A percentile compares a stretch with the other conserved stretches of the same genome.
Conservation (phyloP, 73 alveolate genomes). For the Paramecium primaurelia region DNA sequence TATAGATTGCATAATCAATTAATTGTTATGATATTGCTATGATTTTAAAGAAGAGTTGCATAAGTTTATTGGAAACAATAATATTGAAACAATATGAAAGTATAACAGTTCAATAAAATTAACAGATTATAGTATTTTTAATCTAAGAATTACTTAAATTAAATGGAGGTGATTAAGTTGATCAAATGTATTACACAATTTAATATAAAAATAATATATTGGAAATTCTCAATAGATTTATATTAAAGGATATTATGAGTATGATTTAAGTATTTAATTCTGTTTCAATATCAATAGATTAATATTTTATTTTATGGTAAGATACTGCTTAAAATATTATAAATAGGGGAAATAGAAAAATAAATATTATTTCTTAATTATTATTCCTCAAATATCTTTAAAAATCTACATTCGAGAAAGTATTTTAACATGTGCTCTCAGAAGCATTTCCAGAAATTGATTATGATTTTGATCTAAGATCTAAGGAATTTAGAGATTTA, state of each 20-base stretch:
- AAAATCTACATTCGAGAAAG: neutral
- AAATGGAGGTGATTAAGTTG: neutral
- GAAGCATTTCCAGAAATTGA: neutral
- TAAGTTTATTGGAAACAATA: slow-evolving; percentile 19
- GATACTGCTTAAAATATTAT: neutral
- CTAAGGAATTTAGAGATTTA: neutral
- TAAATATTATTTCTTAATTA: neutral
- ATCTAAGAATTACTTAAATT: neutral
- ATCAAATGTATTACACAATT: neutral
- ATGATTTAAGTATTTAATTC: neutral
- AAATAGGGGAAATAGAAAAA: neutral
- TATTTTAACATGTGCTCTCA: neutral
- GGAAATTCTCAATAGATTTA: neutral
- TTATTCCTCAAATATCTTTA: neutral
- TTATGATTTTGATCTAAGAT: neutral
- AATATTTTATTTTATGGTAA: neutral
- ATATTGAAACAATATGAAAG: neutral
- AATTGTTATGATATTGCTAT: neutral
- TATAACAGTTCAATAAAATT: neutral
- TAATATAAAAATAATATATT: neutral
- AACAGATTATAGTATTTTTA: neutral
- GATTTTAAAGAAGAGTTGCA: neutral
- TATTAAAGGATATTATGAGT: neutral
- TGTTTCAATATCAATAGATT: neutral
- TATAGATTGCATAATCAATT: neutral